Evolutionary conservation across 2,329 filamentous ascomycete species (phyloP), one percentile per base, ranked within the genome.

Genomic region (Pezicula carpinea): DNA sequence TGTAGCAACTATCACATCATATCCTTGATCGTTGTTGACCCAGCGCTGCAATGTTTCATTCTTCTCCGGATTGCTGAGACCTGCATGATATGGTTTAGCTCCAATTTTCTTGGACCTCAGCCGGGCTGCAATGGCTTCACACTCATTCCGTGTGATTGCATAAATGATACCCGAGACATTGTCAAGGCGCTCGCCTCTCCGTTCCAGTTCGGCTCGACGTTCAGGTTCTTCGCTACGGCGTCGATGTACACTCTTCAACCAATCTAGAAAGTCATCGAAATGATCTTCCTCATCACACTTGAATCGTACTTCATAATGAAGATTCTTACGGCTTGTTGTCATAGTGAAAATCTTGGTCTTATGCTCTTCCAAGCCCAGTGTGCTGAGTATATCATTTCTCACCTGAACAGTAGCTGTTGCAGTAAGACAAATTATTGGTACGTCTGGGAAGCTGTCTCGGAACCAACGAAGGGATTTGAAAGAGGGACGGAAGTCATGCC

Each of bases 401-500:
- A 96, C 89, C 49, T 80, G 80, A 0, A 77, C 72, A 19, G 93
- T 96, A 11, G 92, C 92, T 0, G 92, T 97, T 0, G 92, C 92
- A 0, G 92, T 97, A 13, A 96, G 78, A 53, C 90, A 95, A 66
- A 93, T 96, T 52, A 97, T 86, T 4, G 92, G 91, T 0, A 96
- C 88, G 47, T 87, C 78, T 0, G 90, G 88, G 54, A 93, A 90
- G 5, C 82, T 82, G 41, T 81, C 76, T 56, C 87, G 85, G 71
- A 97, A 93, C 82, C 89, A 96, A 2, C 80, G 84, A 6, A 97
- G 76, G 17, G 85, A 80, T 62, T 93, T 90, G 68, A 96, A 97
- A 48, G 90, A 87, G 31, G 85, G 87, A n/a, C 92, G 85, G 64
- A 97, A 97, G 66, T 97, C 92, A 64, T 97, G 91, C 2, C 92